These are phyloP conservation scores for Polygonum aviculare DNA, from an alignment of 148 eudicot species.

Conservation along the genomic window DNA sequence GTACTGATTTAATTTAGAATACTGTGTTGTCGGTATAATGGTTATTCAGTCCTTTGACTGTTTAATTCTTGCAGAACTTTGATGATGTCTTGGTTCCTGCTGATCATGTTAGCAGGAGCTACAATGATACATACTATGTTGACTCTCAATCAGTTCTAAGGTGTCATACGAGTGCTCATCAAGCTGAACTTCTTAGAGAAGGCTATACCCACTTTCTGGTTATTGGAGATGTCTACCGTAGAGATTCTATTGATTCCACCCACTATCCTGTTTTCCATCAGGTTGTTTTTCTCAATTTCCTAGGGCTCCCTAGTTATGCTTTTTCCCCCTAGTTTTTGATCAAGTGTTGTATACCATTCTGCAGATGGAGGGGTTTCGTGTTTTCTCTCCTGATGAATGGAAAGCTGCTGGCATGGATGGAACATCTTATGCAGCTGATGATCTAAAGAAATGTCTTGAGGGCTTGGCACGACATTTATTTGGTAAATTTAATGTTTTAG, in stretches of 20 bases:
- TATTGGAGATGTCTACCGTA: constrained; percentile 95
- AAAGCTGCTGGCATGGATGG: constrained; percentile 70
- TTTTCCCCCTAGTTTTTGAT: neutral
- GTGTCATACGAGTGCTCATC: constrained; percentile 99
- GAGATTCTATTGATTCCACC: constrained; percentile 95
- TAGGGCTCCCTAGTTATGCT: neutral
- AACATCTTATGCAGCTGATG: constrained; percentile 60
- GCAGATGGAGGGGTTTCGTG: constrained; percentile 98
- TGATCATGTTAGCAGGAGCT: constrained; percentile 98
- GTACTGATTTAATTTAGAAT: neutral
- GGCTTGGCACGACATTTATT: constrained; percentile 95
- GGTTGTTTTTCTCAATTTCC: constrained; percentile 31
- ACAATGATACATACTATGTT: constrained; percentile 92
- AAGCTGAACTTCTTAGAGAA: constrained; percentile 75
- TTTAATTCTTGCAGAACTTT: constrained; percentile 74
- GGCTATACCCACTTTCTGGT: constrained; percentile 88
- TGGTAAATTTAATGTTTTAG: constrained; percentile 36
- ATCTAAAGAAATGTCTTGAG: constrained; percentile 88
- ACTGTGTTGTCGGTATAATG: neutral
- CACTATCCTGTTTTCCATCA: constrained; percentile 98
- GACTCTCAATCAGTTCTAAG: constrained; percentile 84
- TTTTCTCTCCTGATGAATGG: constrained; percentile 77
- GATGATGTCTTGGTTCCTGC: constrained; percentile 99
- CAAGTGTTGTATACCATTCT: constrained; percentile 7
- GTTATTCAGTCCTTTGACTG: neutral